Percentiles rank a stretch among this genome's conserved stretches.
Conservation (phyloP, 1,284 basidiomycete species). For the Rugosomyces carneus region DNA sequence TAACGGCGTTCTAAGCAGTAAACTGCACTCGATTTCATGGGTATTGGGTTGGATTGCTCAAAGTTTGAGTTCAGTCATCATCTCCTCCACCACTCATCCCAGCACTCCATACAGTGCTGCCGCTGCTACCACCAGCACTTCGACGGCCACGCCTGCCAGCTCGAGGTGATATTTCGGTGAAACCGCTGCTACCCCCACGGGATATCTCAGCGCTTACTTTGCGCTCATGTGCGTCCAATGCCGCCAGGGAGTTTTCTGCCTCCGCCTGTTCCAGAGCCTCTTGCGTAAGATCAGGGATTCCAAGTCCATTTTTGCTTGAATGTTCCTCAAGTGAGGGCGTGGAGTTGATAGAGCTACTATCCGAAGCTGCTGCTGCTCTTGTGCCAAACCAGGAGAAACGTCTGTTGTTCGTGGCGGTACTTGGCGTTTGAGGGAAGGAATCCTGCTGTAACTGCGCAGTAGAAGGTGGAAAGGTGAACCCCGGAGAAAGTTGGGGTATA, state of each 20-base stretch:
- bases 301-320: constrained; percentile 23
- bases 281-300: constrained; percentile 53
- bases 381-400: constrained; percentile 72
- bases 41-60: too few relatives aligned
- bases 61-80: constrained; percentile 29
- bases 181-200: constrained; percentile 64
- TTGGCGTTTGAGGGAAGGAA: constrained; percentile 30
- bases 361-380: constrained; percentile 35
- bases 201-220: constrained; percentile 68
- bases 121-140: constrained; percentile 53
- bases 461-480: constrained; percentile 25
- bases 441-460: constrained; percentile 27
- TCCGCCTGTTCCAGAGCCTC: constrained; percentile 72
- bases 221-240: constrained; percentile 70
- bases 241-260: constrained; percentile 65
- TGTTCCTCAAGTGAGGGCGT: constrained; percentile 31
- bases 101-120: constrained; percentile 79
- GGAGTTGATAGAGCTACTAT: constrained; percentile 44
- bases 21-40: too few relatives aligned
- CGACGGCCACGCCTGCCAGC: constrained; percentile 48
- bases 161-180: constrained; percentile 64
- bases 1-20: too few relatives aligned
- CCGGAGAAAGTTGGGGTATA: constrained; percentile 29
- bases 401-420: constrained; percentile 27
- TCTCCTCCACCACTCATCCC: constrained; percentile 63